A percentile compares a stretch with the other conserved stretches of the same genome.
These are phyloP conservation scores for Phascolomyces articulosus DNA, from an alignment of 371 early-diverging fungal species.

Conservation along the genomic window DNA sequence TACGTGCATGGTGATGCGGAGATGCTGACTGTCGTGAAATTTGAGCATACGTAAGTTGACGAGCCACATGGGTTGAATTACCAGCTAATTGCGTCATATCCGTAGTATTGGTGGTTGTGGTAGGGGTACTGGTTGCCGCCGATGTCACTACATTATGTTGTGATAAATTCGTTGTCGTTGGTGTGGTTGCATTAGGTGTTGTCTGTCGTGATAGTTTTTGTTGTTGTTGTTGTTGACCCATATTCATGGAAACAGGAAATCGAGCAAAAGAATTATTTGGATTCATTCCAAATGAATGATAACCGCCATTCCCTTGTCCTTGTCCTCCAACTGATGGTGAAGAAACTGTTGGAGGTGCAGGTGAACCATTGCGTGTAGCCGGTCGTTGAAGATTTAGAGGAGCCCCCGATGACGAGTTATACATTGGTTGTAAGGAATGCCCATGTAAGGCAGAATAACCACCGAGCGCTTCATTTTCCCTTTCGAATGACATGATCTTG, in stretches of 20 bases:
- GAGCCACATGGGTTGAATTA: slow-evolving; percentile 64
- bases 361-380: slow-evolving; percentile 7
- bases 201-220: slow-evolving; percentile 23
- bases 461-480: slow-evolving; percentile 11
- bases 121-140: slow-evolving; percentile 4
- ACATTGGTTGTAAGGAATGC: background rate
- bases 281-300: slow-evolving; percentile 32
- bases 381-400: slow-evolving; percentile 4
- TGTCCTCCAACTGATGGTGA: slow-evolving; percentile 24
- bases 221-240: background rate
- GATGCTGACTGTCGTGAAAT: slow-evolving; percentile 79
- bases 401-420: slow-evolving; percentile 4
- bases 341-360: slow-evolving; percentile 36
- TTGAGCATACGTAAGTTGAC: slow-evolving; percentile 74
- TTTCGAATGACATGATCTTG: slow-evolving; percentile 11
- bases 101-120: slow-evolving; percentile 5
- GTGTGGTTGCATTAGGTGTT: slow-evolving; percentile 12
- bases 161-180: background rate
- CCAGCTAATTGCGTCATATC: slow-evolving; percentile 15
- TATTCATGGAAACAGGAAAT: slow-evolving; percentile 50
- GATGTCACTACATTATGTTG: background rate
- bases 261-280: slow-evolving; percentile 37
- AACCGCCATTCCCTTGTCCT: background rate
- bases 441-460: slow-evolving; percentile 2
- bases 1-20: slow-evolving; percentile 89